These are phyloP conservation scores for Chytriomyces sp. DNA, from an alignment of 192 early-diverging fungal species.

Conservation along the genomic window DNA sequence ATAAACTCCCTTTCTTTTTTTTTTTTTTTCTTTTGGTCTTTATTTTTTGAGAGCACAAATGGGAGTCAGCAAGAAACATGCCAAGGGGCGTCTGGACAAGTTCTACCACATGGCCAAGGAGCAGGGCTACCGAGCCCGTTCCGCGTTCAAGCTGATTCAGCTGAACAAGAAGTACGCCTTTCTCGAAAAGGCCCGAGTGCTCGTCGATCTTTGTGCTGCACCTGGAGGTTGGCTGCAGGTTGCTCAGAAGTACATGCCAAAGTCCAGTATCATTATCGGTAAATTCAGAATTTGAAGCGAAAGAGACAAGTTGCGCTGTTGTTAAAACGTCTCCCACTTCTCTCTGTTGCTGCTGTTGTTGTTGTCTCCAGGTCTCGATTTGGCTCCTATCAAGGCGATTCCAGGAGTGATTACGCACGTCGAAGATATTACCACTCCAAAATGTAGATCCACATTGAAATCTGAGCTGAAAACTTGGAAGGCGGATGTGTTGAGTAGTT, in stretches of 20 bases:
- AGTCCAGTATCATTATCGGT: slow-evolving; percentile 88
- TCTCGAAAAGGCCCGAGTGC: slow-evolving; percentile 80
- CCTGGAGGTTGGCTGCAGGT: slow-evolving; percentile 99
- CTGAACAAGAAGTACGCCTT: slow-evolving; percentile 99
- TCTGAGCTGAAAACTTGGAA: slow-evolving; percentile 97
- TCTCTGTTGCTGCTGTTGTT: not conserved
- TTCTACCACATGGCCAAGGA: slow-evolving; percentile 99
- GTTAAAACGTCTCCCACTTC: not conserved
- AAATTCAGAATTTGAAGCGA: not conserved
- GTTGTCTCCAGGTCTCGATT: slow-evolving; percentile 75
- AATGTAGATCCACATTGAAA: slow-evolving; percentile 84
- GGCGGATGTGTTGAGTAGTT: slow-evolving; percentile 83
- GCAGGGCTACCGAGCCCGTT: slow-evolving; percentile 97
- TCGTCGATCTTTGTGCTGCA: slow-evolving; percentile 98
- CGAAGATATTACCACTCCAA: slow-evolving; percentile 96
- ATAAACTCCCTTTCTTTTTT: not conserved
- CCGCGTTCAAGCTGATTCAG: slow-evolving; percentile 99
- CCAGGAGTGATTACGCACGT: slow-evolving; percentile 93
- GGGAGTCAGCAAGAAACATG: slow-evolving; percentile 63
- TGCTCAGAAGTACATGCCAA: slow-evolving; percentile 98
- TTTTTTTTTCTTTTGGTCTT: slow-evolving; percentile 5
- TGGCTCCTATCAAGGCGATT: slow-evolving; percentile 95
- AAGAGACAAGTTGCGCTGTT: no score
- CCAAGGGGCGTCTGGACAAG: slow-evolving; percentile 97
- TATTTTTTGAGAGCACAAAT: slow-evolving; percentile 1